Evolutionary conservation across 1,284 basidiomycete species (phyloP).

Genomic region (Austropuccinia psidii): DNA sequence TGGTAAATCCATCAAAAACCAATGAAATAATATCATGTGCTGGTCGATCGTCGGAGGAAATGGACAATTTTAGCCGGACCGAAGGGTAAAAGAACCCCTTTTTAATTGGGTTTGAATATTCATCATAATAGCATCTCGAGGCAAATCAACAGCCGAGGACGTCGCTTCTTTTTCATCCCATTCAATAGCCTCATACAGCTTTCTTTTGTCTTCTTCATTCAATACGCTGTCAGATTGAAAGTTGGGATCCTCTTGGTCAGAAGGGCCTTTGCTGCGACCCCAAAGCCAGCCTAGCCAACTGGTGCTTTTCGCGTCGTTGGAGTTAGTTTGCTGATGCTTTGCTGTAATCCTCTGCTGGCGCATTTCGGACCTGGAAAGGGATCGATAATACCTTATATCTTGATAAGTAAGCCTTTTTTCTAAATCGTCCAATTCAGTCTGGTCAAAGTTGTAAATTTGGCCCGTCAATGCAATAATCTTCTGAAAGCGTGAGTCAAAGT

Average conservation of each 20-base stretch:
- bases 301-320: slow-evolving; percentile 52
- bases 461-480: no score
- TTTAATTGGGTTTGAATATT: slow-evolving; percentile 70
- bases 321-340: slow-evolving; percentile 49
- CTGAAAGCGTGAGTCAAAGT: no score
- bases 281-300: slow-evolving; percentile 81
- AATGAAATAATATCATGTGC: slow-evolving; percentile 68
- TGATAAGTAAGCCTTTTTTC: slow-evolving; percentile 84
- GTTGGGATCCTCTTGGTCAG: slow-evolving; percentile 47
- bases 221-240: slow-evolving; percentile 60
- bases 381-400: slow-evolving; percentile 95
- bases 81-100: slow-evolving; percentile 76
- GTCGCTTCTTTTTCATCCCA: slow-evolving; percentile 70
- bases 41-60: not conserved
- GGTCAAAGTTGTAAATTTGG: no score
- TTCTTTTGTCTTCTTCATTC: slow-evolving; percentile 84
- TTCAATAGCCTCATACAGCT: slow-evolving; percentile 89
- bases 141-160: slow-evolving; percentile 57
- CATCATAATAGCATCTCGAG: slow-evolving; percentile 73
- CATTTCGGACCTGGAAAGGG: slow-evolving; percentile 80
- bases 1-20: slow-evolving; percentile 74
- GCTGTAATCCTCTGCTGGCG: slow-evolving; percentile 67
- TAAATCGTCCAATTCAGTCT: slow-evolving; percentile 57
- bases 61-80: slow-evolving; percentile 50
- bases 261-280: slow-evolving; percentile 53